phyloP scores from a whole-genome alignment of 306 rosid species.

The Lathyrus sativus region DNA sequence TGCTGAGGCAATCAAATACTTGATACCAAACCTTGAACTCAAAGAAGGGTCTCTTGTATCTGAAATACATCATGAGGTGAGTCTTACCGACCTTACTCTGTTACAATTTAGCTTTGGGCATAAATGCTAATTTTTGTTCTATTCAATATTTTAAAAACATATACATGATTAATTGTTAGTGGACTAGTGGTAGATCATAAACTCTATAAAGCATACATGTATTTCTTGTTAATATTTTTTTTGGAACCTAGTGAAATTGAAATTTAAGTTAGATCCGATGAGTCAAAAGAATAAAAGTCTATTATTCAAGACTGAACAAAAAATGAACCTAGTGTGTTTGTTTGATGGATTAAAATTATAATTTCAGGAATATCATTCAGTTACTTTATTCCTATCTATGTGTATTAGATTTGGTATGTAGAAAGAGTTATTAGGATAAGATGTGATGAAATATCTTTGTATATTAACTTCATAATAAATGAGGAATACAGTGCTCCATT shows the following conservation, averaged over 20 bases:
- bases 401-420: too few relatives aligned
- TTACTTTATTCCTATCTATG: too few relatives aligned
- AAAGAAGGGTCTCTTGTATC: conserved; percentile 94
- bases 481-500: too few relatives aligned
- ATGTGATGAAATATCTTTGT: too few relatives aligned
- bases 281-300: not conserved
- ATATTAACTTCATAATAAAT: too few relatives aligned
- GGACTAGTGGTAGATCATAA: conserved; percentile 1
- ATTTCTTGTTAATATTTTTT: conserved; percentile 22
- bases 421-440: too few relatives aligned
- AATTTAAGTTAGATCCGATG: conserved; percentile 1
- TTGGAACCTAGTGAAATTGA: conserved; percentile 4
- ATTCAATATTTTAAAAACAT: conserved; percentile 28
- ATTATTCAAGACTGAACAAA: not conserved
- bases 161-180: conserved; percentile 21
- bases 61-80: conserved; percentile 90
- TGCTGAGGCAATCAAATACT: conserved; percentile 94
- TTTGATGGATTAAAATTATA: too few relatives aligned
- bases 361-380: too few relatives aligned
- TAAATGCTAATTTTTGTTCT: conserved; percentile 8
- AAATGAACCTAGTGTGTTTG: too few relatives aligned
- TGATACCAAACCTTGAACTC: conserved; percentile 97
- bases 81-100: conserved; percentile 36
- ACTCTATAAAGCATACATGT: not conserved
- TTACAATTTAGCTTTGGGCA: conserved; percentile 25